Conservation (phyloP, 768 basidiomycete genomes). For the Psilocybe azurescens region DNA sequence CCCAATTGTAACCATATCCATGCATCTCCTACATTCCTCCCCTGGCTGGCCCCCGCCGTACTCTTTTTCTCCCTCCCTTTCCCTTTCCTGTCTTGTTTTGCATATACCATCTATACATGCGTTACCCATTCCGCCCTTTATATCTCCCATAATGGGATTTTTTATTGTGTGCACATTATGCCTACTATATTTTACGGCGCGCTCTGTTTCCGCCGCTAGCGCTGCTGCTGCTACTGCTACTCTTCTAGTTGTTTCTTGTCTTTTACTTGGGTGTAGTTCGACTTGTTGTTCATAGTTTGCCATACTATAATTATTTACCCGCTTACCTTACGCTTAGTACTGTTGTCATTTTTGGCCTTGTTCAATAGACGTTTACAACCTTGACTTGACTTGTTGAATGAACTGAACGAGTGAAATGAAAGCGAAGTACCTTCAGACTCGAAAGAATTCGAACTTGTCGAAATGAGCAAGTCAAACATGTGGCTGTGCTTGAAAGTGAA, state of each 20-base stretch:
- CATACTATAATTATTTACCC: slow-evolving; percentile 22
- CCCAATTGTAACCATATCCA: slow-evolving; percentile 35
- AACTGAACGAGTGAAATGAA: not conserved
- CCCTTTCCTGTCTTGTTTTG: slow-evolving; percentile 12
- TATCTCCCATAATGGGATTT: slow-evolving; percentile 20
- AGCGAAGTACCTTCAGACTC: too few species aligned
- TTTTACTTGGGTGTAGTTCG: too few species aligned
- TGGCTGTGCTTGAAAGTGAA: not conserved
- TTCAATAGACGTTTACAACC: not conserved
- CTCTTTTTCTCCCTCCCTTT: slow-evolving; percentile 13
- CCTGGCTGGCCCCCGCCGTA: slow-evolving; percentile 22
- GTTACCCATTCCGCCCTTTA: slow-evolving; percentile 17
- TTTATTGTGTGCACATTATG: slow-evolving; percentile 14
- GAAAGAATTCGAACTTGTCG: too few species aligned
- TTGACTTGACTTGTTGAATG: not conserved
- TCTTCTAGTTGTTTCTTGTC: slow-evolving; percentile 7
- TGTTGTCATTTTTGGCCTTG: not conserved
- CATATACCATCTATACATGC: slow-evolving; percentile 22
- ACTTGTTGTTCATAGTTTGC: slow-evolving; percentile 2
- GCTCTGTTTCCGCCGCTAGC: not conserved
- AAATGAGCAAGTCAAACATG: not conserved
- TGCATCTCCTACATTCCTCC: slow-evolving; percentile 19
- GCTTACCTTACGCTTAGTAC: slow-evolving; percentile 9
- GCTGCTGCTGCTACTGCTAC: slow-evolving; percentile 4
- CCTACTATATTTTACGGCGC: slow-evolving; percentile 8